These are phyloP conservation scores for Mortierella sp. DNA, from an alignment of 371 early-diverging fungal species.

Conservation along the genomic window DNA sequence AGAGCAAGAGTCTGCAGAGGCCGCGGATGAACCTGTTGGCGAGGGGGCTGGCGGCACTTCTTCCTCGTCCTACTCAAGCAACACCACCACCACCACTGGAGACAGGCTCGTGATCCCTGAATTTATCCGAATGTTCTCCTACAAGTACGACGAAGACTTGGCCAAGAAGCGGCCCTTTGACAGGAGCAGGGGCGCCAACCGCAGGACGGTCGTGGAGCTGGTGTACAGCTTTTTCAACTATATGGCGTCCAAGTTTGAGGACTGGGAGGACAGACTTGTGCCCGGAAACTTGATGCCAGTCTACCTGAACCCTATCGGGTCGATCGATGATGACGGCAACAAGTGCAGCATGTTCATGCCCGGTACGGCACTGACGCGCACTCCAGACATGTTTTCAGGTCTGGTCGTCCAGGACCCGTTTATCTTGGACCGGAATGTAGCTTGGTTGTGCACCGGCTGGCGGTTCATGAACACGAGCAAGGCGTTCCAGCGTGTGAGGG, in stretches of 20 bases:
- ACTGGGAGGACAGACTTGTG: not conserved
- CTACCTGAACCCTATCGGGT: not conserved
- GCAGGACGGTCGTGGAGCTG: not conserved
- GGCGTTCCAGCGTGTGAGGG: not conserved
- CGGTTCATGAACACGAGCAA: slow-evolving; percentile 1
- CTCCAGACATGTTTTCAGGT: not conserved
- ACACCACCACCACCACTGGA: too few relatives aligned
- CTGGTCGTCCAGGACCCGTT: slow-evolving; percentile 15
- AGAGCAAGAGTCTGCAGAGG: too few relatives aligned
- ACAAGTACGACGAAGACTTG: not conserved
- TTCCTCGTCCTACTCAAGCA: too few relatives aligned
- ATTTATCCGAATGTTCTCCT: not conserved
- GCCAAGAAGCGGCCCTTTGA: not conserved
- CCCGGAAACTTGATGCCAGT: not conserved
- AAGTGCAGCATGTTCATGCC: not conserved
- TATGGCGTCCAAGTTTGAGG: not conserved
- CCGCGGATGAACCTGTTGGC: too few relatives aligned
- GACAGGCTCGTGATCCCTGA: not conserved
- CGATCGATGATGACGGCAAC: not conserved
- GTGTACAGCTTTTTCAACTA: not conserved
- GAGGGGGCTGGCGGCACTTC: too few relatives aligned
- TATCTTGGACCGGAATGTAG: not conserved
- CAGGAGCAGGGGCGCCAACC: not conserved
- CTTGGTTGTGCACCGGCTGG: slow-evolving; percentile 5
- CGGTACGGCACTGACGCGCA: not conserved